These are phyloP conservation scores for Wallacemonas sp. DNA, from an alignment of 208 protist species.

Conservation along the genomic window DNA sequence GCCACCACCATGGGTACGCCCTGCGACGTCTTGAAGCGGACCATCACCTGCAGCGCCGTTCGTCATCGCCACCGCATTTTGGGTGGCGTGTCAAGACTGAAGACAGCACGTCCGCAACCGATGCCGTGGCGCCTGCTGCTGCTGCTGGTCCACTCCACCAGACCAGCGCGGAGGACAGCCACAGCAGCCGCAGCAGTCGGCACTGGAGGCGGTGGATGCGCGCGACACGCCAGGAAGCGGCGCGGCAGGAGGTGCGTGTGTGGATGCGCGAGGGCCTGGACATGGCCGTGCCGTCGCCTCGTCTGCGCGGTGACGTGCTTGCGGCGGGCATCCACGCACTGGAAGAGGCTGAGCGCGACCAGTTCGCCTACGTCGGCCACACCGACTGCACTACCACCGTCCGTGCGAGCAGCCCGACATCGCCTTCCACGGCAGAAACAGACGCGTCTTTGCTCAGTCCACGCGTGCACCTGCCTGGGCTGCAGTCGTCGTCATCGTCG, in stretches of 20 bases:
- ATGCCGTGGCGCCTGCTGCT: too few species aligned
- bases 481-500: not conserved
- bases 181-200: not conserved
- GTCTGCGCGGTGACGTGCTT: conserved; percentile 46
- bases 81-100: not conserved
- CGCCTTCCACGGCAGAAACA: too few species aligned
- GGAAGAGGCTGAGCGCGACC: conserved; percentile 24
- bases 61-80: too few species aligned
- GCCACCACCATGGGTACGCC: not conserved
- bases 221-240: not conserved
- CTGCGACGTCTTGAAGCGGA: not conserved
- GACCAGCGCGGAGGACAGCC: too few species aligned
- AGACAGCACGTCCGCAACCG: too few species aligned
- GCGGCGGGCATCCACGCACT: conserved; percentile 44
- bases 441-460: too few species aligned
- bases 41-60: too few species aligned
- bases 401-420: not conserved
- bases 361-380: conserved; percentile 18
- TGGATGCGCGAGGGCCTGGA: conserved; percentile 42
- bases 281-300: conserved; percentile 33
- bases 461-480: not conserved
- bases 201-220: not conserved
- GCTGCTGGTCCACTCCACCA: too few species aligned
- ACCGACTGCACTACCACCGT: not conserved
- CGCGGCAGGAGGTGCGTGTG: conserved; percentile 22